These are phyloP conservation scores for Eleusine indica DNA, from an alignment of 176 grass and related monocot species.

Conservation along the genomic window DNA sequence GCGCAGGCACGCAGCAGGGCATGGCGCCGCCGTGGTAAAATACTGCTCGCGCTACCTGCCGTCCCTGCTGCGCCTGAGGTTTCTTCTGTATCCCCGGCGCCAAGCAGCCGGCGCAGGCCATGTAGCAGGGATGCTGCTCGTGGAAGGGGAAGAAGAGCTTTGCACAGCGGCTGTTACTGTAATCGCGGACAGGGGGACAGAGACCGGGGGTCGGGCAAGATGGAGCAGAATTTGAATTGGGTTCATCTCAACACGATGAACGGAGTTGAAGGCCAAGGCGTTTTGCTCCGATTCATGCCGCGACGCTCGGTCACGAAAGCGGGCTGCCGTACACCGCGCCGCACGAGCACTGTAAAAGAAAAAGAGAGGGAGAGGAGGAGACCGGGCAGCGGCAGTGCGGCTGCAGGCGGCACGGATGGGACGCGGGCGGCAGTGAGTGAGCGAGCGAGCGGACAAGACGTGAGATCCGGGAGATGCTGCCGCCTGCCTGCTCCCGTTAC, in stretches of 20 bases:
- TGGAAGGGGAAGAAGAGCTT: neutral
- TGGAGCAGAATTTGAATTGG: neutral
- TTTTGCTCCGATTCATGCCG: neutral
- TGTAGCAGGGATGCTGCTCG: neutral
- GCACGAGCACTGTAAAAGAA: neutral
- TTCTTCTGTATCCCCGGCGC: neutral
- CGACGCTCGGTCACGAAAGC: conserved; percentile 11
- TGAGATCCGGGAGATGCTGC: conserved; percentile 42
- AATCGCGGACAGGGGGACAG: neutral
- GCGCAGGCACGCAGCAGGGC: neutral
- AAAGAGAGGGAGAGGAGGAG: rapidly evolving
- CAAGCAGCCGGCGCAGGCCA: neutral
- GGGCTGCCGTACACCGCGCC: neutral
- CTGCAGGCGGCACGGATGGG: conserved; percentile 27
- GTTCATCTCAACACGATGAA: neutral
- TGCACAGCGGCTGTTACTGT: too few species aligned
- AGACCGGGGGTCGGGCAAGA: too few species aligned
- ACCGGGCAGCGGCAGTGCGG: neutral
- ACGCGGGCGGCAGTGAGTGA: neutral
- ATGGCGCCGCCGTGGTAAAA: neutral
- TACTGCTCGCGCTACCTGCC: neutral
- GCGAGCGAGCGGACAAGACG: conserved; percentile 35
- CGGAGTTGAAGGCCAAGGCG: too few species aligned
- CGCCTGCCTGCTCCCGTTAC: neutral
- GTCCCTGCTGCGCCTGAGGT: neutral